A percentile compares a stretch with the other conserved stretches of the same genome.
phyloP scores from a whole-genome alignment of 1,284 basidiomycete species.

The Amylostereum chailletii region DNA sequence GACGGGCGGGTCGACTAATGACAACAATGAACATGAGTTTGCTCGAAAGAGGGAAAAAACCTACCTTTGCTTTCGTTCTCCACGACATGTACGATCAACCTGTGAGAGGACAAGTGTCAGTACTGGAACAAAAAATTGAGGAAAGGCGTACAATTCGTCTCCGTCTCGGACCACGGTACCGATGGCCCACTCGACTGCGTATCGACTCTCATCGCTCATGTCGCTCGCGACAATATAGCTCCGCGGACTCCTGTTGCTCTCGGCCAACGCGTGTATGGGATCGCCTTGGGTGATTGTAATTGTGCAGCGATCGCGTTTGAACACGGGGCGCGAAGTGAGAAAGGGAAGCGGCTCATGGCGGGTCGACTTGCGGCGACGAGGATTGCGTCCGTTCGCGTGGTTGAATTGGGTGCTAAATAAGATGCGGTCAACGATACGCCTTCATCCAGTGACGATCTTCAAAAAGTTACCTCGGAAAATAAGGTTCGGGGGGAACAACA shows the following conservation, averaged over 20 bases:
- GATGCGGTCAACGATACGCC: too few species aligned
- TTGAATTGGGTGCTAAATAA: constrained; percentile 43
- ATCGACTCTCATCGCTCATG: constrained; percentile 85
- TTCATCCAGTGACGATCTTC: too few species aligned
- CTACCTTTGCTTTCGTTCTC: constrained; percentile 88
- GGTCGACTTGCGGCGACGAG: constrained; percentile 50
- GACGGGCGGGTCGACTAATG: constrained; percentile 69
- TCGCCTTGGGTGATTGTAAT: constrained; percentile 84
- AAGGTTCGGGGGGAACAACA: constrained; percentile 71
- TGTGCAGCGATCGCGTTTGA: constrained; percentile 89
- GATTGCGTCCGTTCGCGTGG: constrained; percentile 31
- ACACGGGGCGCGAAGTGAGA: constrained; percentile 68
- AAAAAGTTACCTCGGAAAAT: constrained; percentile 40
- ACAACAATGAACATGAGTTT: constrained; percentile 2
- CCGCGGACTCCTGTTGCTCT: constrained; percentile 47
- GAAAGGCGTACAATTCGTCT: constrained; percentile 63
- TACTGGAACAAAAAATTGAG: constrained; percentile 1
- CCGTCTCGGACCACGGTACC: constrained; percentile 94
- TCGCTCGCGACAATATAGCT: constrained; percentile 91
- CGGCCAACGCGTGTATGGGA: constrained; percentile 47
- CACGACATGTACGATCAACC: constrained; percentile 80
- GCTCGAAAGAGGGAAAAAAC: constrained; percentile 15
- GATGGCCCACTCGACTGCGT: constrained; percentile 93
- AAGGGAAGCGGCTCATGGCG: constrained; percentile 54
- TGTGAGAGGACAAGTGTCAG: constrained; percentile 14